These are phyloP conservation scores for Ophiostoma australiae DNA, from an alignment of 2,329 filamentous ascomycete genomes.

Conservation along the genomic window DNA sequence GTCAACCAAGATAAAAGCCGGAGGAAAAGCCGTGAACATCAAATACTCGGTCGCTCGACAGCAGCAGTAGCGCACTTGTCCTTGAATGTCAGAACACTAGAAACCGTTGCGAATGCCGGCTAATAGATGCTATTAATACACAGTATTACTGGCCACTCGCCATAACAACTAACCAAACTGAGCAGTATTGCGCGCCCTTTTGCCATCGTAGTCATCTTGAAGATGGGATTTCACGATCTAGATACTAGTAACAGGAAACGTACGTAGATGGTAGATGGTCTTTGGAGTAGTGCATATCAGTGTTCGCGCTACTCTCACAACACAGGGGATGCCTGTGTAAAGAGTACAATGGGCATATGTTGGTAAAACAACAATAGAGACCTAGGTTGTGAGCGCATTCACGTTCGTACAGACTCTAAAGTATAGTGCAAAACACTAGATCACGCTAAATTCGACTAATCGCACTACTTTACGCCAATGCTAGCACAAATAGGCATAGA, in stretches of 20 bases:
- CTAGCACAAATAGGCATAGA: background rate
- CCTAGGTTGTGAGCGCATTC: background rate
- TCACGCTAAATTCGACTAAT: background rate
- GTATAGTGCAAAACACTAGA: background rate
- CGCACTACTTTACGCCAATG: background rate
- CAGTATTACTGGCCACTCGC: background rate
- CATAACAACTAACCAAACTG: background rate
- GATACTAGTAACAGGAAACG: background rate
- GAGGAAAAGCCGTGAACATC: background rate
- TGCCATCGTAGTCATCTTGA: background rate
- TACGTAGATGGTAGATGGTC: background rate
- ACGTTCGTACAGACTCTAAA: background rate
- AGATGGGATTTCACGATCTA: background rate
- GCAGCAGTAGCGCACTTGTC: background rate
- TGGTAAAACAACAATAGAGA: background rate
- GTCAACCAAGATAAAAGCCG: background rate
- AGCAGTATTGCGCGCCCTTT: constrained; percentile 5
- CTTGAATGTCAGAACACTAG: background rate
- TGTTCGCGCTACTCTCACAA: background rate
- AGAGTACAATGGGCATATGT: background rate
- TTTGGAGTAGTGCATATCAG: background rate
- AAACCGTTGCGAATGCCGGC: background rate
- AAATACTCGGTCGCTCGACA: background rate
- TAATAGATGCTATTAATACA: background rate
- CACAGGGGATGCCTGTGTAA: background rate